These are phyloP conservation scores for Neonectria magnoliae DNA, from an alignment of 2,329 filamentous ascomycete species.

Conservation along the genomic window DNA sequence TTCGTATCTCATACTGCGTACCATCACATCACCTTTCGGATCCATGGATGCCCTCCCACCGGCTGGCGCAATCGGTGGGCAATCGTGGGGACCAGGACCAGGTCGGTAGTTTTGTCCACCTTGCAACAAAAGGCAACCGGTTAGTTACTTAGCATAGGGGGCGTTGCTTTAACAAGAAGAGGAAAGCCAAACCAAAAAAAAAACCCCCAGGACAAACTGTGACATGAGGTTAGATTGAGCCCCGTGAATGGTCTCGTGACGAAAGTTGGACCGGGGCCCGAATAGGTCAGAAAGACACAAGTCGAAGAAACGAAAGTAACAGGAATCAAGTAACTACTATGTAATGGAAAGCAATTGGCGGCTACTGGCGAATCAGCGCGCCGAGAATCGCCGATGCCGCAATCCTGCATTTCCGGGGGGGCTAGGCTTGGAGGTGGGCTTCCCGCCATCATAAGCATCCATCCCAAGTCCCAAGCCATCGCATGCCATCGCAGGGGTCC, in stretches of 20 bases:
- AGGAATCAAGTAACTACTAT: conserved; percentile 45
- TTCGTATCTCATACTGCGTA: not conserved
- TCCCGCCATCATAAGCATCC: conserved; percentile 6
- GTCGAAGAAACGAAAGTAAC: conserved; percentile 30
- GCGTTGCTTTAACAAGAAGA: conserved; percentile 37
- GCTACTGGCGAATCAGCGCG: conserved; percentile 40
- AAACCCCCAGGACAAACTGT: conserved; percentile 1
- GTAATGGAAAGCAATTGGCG: conserved; percentile 41
- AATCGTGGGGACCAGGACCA: conserved; percentile 39
- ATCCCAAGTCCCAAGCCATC: conserved; percentile 2
- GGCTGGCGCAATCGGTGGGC: conserved; percentile 34
- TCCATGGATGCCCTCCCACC: conserved; percentile 1
- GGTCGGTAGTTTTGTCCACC: not conserved
- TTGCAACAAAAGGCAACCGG: conserved; percentile 2
- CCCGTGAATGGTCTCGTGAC: conserved; percentile 43
- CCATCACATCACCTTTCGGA: not conserved
- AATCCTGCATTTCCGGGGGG: conserved; percentile 24
- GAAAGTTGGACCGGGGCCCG: conserved; percentile 26
- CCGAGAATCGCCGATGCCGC: conserved; percentile 34
- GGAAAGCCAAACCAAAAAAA: not conserved
- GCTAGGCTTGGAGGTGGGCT: conserved; percentile 7
- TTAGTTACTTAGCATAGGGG: conserved; percentile 15
- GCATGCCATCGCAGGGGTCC: conserved; percentile 23
- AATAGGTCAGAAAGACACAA: conserved; percentile 25
- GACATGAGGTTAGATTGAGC: conserved; percentile 27